phyloP scores from a whole-genome alignment of 352 stramenopile genomes.

The Globisporangium nagaii region DNA sequence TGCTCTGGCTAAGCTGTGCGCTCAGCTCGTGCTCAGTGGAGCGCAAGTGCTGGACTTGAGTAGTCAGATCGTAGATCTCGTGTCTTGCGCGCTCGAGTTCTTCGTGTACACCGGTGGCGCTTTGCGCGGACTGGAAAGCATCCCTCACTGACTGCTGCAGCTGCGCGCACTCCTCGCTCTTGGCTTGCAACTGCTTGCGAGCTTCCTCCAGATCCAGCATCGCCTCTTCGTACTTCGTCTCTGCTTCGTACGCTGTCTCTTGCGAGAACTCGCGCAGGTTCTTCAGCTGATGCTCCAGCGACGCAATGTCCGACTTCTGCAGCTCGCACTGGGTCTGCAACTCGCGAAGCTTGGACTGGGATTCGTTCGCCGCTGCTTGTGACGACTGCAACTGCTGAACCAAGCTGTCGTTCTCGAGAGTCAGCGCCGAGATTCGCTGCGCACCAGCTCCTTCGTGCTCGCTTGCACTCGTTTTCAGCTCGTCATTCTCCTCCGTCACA shows the following conservation, averaged over 20 bases:
- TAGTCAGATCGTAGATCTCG: constrained; percentile 31
- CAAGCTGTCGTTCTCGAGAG: constrained; percentile 5
- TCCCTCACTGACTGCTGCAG: constrained; percentile 17
- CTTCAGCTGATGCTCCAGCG: constrained; percentile 48
- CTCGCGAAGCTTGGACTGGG: constrained; percentile 4
- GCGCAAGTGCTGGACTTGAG: constrained; percentile 30
- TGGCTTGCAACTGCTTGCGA: constrained; percentile 18
- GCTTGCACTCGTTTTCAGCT: background rate
- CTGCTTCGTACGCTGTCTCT: constrained; percentile 45
- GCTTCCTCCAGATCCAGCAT: constrained; percentile 35
- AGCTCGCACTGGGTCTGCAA: constrained; percentile 5
- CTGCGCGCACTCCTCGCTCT: constrained; percentile 19
- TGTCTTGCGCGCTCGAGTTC: constrained; percentile 27
- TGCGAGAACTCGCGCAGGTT: constrained; percentile 62
- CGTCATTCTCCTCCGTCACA: background rate
- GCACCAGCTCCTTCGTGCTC: background rate
- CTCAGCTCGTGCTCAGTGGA: constrained; percentile 31
- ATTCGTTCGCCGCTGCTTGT: background rate
- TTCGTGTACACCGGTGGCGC: constrained; percentile 18
- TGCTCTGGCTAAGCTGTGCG: constrained; percentile 24
- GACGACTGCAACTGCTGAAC: constrained; percentile 3
- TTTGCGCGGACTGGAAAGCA: constrained; percentile 11
- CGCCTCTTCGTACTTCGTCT: constrained; percentile 51
- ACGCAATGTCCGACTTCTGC: constrained; percentile 21
- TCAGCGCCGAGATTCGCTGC: constrained; percentile 3